These are phyloP conservation scores for Candida endomychidarum DNA, from an alignment of 805 yeast species.

Conservation along the genomic window DNA sequence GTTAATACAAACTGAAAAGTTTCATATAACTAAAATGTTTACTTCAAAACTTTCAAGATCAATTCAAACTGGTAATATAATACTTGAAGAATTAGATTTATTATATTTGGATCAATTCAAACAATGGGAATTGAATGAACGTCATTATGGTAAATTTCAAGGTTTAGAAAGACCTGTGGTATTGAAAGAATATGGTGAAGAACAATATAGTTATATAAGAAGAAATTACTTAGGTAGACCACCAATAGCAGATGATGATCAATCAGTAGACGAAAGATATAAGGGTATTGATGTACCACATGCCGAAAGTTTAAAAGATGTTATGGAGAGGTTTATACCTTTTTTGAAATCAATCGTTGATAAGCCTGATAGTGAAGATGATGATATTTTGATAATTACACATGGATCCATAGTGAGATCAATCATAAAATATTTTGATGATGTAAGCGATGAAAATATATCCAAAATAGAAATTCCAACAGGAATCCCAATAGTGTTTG, in stretches of 20 bases:
- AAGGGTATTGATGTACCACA: slow-evolving; percentile 29
- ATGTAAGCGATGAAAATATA: slow-evolving; percentile 38
- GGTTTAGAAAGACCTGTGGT: slow-evolving; percentile 40
- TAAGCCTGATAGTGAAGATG: slow-evolving; percentile 19
- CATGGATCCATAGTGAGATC: slow-evolving; percentile 46
- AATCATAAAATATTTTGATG: slow-evolving; percentile 36
- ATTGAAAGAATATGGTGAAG: slow-evolving; percentile 33
- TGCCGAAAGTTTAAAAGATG: slow-evolving; percentile 41
- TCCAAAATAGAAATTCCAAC: slow-evolving; percentile 44
- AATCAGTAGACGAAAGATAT: slow-evolving; percentile 38
- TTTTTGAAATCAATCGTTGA: slow-evolving; percentile 29
- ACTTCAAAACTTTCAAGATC: slow-evolving; percentile 42
- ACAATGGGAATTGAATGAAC: slow-evolving; percentile 43
- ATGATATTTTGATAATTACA: slow-evolving; percentile 37
- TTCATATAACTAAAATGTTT: slow-evolving; percentile 30
- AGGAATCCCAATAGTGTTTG: slow-evolving; percentile 46
- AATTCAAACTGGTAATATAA: slow-evolving; percentile 41
- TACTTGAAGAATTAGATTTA: slow-evolving; percentile 30
- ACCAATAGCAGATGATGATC: slow-evolving; percentile 29
- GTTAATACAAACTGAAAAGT: slow-evolving; percentile 23
- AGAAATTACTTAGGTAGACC: slow-evolving; percentile 40
- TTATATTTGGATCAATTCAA: slow-evolving; percentile 39
- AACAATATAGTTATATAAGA: slow-evolving; percentile 39
- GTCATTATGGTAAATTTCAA: slow-evolving; percentile 45
- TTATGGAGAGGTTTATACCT: slow-evolving; percentile 42